Conservation (phyloP, 257 asterid genomes). For the Datura wrightii region DNA sequence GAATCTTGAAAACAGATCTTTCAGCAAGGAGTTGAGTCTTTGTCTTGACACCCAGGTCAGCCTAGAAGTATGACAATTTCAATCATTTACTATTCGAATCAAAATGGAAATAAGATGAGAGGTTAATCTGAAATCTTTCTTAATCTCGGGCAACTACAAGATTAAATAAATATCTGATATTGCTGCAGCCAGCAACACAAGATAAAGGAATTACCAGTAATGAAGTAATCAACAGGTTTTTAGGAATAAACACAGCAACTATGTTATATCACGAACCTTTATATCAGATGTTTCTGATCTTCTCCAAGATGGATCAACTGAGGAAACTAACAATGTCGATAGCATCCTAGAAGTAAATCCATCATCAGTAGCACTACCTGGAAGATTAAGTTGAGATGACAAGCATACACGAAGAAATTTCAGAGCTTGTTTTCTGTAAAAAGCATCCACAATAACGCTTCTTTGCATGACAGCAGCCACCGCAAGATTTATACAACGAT, state of each 20-base stretch:
- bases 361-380: constrained; percentile 81
- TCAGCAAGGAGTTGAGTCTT: constrained; percentile 99
- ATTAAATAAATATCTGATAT: neutral
- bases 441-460: constrained; percentile 68
- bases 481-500: constrained; percentile 97
- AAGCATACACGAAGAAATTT: constrained; percentile 93
- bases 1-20: constrained; percentile 91
- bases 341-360: constrained; percentile 73
- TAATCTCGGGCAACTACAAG: constrained; percentile 15
- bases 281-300: constrained; percentile 87
- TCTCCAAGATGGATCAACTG: constrained; percentile 86
- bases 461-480: constrained; percentile 93
- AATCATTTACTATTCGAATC: neutral
- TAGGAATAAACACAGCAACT: constrained; percentile 30
- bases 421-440: constrained; percentile 89
- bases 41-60: constrained; percentile 99
- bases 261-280: constrained; percentile 64
- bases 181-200: constrained; percentile 12
- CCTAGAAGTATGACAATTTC: constrained; percentile 60
- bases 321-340: constrained; percentile 72
- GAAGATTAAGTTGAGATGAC: constrained; percentile 96
- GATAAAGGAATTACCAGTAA: constrained; percentile 16
- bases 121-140: constrained; percentile 10
- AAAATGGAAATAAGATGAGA: constrained; percentile 10
- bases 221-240: constrained; percentile 18